Conservation (phyloP, 148 eudicot species). For the Cornus suecica region DNA sequence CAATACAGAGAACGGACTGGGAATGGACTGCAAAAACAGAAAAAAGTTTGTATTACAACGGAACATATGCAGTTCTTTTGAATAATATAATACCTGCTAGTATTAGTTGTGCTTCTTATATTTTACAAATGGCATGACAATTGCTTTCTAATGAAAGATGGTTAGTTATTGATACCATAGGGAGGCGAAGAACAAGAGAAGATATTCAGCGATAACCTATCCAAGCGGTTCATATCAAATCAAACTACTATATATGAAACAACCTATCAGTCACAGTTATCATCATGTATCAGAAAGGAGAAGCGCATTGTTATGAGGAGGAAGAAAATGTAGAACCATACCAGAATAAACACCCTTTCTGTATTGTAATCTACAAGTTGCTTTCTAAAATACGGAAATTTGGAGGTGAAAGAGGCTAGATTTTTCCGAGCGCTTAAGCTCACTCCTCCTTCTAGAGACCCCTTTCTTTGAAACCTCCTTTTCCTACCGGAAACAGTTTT, state of each 20-base stretch:
- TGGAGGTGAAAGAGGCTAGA: background rate
- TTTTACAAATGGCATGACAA: no score
- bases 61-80: background rate
- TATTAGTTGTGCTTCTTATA: no score
- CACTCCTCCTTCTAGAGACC: background rate
- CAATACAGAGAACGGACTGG: background rate
- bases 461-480: background rate
- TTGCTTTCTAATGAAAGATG: no score
- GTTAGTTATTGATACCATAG: no score
- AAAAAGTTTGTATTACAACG: background rate
- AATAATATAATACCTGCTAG: no score
- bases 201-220: background rate
- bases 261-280: no score
- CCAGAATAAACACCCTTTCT: constrained; percentile 1
- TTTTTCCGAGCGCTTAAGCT: background rate
- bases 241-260: background rate
- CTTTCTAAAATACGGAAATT: constrained; percentile 3
- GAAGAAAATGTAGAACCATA: background rate
- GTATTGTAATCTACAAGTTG: background rate
- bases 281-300: background rate
- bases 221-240: background rate
- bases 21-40: background rate
- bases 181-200: background rate
- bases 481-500: background rate
- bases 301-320: background rate